Evolutionary conservation across 2,329 filamentous ascomycete genomes (phyloP).

Genomic region (Hortaea sp.): DNA sequence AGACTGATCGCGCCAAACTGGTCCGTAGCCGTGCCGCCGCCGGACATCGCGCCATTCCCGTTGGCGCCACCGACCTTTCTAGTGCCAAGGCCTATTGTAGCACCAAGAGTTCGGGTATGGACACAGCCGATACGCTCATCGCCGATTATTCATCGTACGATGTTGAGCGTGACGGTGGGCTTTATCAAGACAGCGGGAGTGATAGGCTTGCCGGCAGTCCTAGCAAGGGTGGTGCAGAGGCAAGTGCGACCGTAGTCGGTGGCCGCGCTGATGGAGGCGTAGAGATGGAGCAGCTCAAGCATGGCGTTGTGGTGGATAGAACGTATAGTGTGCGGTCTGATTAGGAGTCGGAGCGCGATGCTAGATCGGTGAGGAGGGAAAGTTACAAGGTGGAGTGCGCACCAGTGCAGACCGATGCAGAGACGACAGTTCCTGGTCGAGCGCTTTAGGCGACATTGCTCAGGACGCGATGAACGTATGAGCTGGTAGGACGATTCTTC

Average conservation of each 20-base stretch:
- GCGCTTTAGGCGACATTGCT: neutral
- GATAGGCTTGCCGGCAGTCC: neutral
- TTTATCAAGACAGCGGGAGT: neutral
- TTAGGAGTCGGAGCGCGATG: conserved; percentile 5
- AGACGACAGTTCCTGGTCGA: neutral
- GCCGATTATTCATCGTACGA: conserved; percentile 2
- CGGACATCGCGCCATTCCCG: conserved; percentile 13
- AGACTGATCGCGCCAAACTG: conserved; percentile 14
- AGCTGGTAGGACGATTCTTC: no score
- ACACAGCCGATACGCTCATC: conserved; percentile 6
- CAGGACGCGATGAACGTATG: no score
- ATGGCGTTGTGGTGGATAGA: conserved; percentile 5
- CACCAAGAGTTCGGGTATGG: neutral
- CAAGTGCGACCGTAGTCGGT: neutral
- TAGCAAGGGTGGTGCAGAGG: neutral
- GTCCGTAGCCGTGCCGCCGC: conserved; percentile 4
- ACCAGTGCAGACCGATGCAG: neutral
- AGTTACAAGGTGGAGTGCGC: conserved; percentile 10
- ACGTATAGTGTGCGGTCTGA: conserved; percentile 11
- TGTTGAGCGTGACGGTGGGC: neutral
- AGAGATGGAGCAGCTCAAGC: conserved; percentile 4
- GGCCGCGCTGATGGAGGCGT: neutral
- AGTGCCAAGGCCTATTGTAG: conserved; percentile 4
- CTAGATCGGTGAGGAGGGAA: conserved; percentile 1
- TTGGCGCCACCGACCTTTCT: conserved; percentile 5